Evolutionary conservation across 202 grass and related monocot genomes (phyloP), one percentile per base, ranked within the genome.

Genomic region (Digitaria exilis): DNA sequence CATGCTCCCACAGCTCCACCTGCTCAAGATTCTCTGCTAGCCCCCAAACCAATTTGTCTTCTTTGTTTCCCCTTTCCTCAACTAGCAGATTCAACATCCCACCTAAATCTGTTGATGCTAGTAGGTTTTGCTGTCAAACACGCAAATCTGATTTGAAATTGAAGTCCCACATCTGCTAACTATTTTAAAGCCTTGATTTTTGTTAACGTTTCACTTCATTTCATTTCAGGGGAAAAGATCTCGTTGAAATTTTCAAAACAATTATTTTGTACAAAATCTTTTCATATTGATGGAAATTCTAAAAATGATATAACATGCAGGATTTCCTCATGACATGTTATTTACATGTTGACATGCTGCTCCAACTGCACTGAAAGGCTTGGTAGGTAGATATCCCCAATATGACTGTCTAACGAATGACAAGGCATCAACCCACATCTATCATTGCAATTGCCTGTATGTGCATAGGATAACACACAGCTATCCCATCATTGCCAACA

Each of bases 81-180:
- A 64, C 21, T 17, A 69, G 79, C 19, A 64, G 73, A 66, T 58
- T 29, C 39, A 82, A 89, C 73, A 19, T 63, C 30, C 59, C 73
- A 82, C 79, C 88, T 79, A 74, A 66, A 89, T 29, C 31, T 78
- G 31, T 51, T 82, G 22, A 60, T 51, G 42, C 9, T 7, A 26
- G 59, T 58, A 25, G 72, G 66, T 41, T 76, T 71, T 55, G 17
- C 73, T 72, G 78, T 44, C 50, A 56, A 86, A 66, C 78, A 67
- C 22, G 65, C 39, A 68, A 86, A 79, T 78, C 79, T 44, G 22
- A 67, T 76, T 65, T 90, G 88, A 90, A 83, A 79, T 54, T 3
- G 49, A 90, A 68, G 49, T 78, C 19, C 7, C 16, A 79, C 61
- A 79, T 90, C 60, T 60, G 17, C 59, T 45, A 66, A 76, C 49